Conservation (phyloP, 2,329 filamentous ascomycete genomes). For the Phyllosticta citrichinensis region DNA sequence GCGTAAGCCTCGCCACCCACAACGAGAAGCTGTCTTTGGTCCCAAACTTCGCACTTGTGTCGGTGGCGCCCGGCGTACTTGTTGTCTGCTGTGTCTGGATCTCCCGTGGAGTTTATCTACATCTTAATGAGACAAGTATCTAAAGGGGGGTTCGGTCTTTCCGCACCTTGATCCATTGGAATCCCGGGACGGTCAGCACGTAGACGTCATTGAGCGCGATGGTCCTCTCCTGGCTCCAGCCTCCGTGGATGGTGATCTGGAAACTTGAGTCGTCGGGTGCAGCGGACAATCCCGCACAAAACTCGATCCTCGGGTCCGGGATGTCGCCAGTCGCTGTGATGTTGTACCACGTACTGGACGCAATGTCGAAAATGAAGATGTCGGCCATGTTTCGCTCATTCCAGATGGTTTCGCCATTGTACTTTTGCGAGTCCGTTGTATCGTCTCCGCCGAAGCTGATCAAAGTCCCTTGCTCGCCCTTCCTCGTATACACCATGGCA, state of each 20-base stretch:
- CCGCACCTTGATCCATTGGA: constrained; percentile 6
- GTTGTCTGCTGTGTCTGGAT: background rate
- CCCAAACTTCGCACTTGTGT: constrained; percentile 3
- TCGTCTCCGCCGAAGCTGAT: constrained; percentile 2
- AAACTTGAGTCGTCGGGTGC: constrained; percentile 8
- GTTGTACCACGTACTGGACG: constrained; percentile 3
- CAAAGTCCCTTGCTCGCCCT: background rate
- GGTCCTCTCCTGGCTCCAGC: constrained; percentile 2
- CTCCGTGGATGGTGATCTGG: constrained; percentile 8
- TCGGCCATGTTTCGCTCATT: background rate
- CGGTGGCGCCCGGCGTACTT: background rate
- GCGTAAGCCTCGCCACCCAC: background rate
- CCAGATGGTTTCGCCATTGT: background rate
- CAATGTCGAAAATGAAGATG: constrained; percentile 1
- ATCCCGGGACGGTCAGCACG: constrained; percentile 3
- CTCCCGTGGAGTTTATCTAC: background rate
- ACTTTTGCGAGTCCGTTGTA: background rate
- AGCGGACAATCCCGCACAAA: constrained; percentile 5
- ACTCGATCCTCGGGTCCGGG: background rate
- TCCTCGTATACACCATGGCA: constrained; percentile 2
- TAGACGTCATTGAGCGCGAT: constrained; percentile 2
- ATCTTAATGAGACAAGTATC: too few species aligned
- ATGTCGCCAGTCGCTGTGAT: constrained; percentile 2
- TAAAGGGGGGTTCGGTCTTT: too few species aligned
- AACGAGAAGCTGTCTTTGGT: constrained; percentile 7